Base-by-base conservation (phyloP, 2,329 filamentous ascomycete genomes). In the Microcera coccophila region DNA sequence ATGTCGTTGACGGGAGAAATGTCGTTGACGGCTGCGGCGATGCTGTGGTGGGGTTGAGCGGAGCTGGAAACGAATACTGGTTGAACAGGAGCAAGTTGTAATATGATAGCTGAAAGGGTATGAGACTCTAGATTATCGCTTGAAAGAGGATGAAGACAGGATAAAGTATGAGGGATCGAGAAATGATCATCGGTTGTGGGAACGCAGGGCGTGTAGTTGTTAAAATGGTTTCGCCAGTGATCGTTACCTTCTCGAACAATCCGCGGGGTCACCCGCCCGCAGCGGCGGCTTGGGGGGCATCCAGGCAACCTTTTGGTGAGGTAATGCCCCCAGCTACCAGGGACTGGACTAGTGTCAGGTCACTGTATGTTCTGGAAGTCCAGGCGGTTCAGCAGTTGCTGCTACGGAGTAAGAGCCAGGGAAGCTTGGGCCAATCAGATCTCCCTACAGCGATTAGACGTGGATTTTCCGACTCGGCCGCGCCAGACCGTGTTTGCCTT, bases 401-500 rank as follows among this genome's bases (percentile, higher is more conserved):
- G 29, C 9, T 10, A 15, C 8, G 29, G 29, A 8, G 29, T n/a
- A 10, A n/a, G 15, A 32, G 29, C 29, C 15, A 9, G 12, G 12
- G 29, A n/a, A 32, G 29, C 29, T 32, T n/a, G 29, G 29, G 14
- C 34, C 40, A 43, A 34, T 34, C 36, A 32, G 36, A 28, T 15
- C 37, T 42, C 33, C 46, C n/a, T n/a, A n/a, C n/a, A n/a, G n/a
- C n/a, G n/a, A n/a, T n/a, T n/a, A n/a, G 39, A 48, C 53, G 53
- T 56, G 44, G 53, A 52, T 50, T 45, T 55, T 48, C 52, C 35
- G 36, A 16, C 15, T 18, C n/a, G 61, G 62, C 62, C 62, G 58
- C 66, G 66, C 65, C 65, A 69, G 64, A 64, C 55, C 57, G 59
- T 67, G 66, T 68, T 69, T 69, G 67, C 67, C 67, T 69, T 66